These are phyloP conservation scores for Pythium rishiriense DNA, from an alignment of 352 stramenopile genomes.

Conservation along the genomic window DNA sequence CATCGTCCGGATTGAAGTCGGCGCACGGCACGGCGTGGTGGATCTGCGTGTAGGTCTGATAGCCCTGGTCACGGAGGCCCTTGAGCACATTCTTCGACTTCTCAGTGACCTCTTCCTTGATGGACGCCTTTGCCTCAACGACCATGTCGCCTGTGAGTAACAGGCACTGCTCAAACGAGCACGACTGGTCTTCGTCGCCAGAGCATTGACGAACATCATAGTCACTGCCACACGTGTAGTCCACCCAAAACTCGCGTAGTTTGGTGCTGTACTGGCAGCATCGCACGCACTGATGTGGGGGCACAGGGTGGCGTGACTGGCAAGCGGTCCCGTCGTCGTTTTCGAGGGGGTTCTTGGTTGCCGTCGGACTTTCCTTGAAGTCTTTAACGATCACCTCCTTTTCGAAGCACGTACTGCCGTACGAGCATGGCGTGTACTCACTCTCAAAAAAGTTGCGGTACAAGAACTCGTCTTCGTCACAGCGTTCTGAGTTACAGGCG, in stretches of 20 bases:
- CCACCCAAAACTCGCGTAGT: constrained; percentile 61
- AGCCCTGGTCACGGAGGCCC: constrained; percentile 34
- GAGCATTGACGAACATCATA: constrained; percentile 44
- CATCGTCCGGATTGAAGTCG: constrained; percentile 18
- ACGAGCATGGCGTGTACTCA: constrained; percentile 15
- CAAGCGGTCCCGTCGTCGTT: neutral
- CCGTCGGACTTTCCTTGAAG: constrained; percentile 26
- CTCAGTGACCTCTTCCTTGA: constrained; percentile 30
- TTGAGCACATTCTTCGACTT: constrained; percentile 42
- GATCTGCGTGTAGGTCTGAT: constrained; percentile 59
- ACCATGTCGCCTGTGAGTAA: constrained; percentile 52
- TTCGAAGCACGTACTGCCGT: constrained; percentile 39
- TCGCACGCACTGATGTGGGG: constrained; percentile 37
- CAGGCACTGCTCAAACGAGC: constrained; percentile 58
- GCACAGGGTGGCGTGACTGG: constrained; percentile 28
- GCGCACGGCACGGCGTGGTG: constrained; percentile 59
- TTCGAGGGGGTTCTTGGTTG: constrained; percentile 42
- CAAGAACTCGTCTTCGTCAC: constrained; percentile 41
- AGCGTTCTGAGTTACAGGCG: constrained; percentile 44
- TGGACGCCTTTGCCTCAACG: constrained; percentile 31
- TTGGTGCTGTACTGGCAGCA: constrained; percentile 48
- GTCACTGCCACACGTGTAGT: constrained; percentile 59
- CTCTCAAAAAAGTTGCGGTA: constrained; percentile 47
- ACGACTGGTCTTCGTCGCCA: constrained; percentile 34
- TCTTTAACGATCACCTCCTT: constrained; percentile 23